Base-by-base conservation (phyloP, 257 asterid genomes). In the Asclepias syriaca region DNA sequence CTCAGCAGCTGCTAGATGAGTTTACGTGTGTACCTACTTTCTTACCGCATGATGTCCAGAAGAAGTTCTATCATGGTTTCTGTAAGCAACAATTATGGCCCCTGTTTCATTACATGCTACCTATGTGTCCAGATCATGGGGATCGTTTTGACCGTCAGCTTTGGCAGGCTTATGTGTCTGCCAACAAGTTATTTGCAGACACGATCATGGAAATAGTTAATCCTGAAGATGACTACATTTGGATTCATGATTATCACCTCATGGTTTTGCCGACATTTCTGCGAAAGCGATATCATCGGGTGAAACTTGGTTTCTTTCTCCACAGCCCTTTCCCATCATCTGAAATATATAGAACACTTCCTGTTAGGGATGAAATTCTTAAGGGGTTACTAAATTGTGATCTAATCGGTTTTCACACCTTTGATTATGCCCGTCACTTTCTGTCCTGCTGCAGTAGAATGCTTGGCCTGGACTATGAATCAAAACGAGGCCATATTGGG, bases 311-410 rank as follows among this genome's bases (percentile, higher is more conserved):
- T 12, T 89, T 92, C 79, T 92, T 92, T 77, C 96, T 92, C 46
- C 98, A 92, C 79, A 92, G 96, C 72, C 98, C 98, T 14, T 92
- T 92, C 80, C 98, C 98, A 72, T 92, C 98, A 11, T 92, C 98
- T 0, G 98, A 92, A 84, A 92, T 92, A 65, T 92, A 90, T 80
- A 84, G 95, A 79, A 92, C 98, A 6, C 85, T 92, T 63, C 92
- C 98, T 1, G 97, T 92, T 75, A 84, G 98, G 81, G 95, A 90
- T 50, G 96, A 90, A 76, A 90, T 92, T 73, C 88, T 92, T 69
- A 90, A 84, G 82, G 97, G 98, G 46, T 78, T 92, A 68, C 69
- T 92, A 34, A 92, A 90, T 74, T 84, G 88, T 11, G 98, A 92
- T 84, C 81, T 92, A 74, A 82, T 92, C 65, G 98, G 98, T 57